Evolutionary conservation across 306 rosid species (phyloP).

Genomic region (Gleditsia sinensis): DNA sequence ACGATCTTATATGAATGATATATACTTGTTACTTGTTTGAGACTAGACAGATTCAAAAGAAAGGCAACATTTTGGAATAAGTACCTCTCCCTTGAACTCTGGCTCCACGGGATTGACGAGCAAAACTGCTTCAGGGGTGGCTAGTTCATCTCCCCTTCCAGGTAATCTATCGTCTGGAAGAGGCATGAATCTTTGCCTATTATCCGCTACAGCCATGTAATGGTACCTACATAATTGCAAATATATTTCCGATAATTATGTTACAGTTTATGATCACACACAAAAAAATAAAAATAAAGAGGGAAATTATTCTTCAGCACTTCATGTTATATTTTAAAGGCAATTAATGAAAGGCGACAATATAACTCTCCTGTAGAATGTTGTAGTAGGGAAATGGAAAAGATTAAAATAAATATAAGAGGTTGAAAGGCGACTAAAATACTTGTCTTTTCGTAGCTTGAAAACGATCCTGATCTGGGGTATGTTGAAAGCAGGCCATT

Average conservation of each 20-base stretch:
- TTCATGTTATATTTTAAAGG: too few relatives aligned
- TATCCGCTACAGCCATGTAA: constrained; percentile 65
- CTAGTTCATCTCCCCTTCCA: constrained; percentile 53
- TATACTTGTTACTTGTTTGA: too few relatives aligned
- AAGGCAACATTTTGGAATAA: background rate
- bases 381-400: background rate
- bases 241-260: background rate
- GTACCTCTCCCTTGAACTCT: constrained; percentile 70
- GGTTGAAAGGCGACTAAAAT: background rate
- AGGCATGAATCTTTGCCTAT: constrained; percentile 79
- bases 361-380: background rate
- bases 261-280: too few relatives aligned
- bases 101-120: constrained; percentile 72
- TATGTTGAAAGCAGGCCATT: constrained; percentile 78
- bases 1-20: too few relatives aligned
- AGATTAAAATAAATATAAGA: background rate
- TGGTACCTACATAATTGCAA: constrained; percentile 47
- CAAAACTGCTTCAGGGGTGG: constrained; percentile 74
- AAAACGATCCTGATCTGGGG: constrained; percentile 77
- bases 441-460: constrained; percentile 78
- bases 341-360: background rate
- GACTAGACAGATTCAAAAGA: too few relatives aligned
- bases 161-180: constrained; percentile 67
- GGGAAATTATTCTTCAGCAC: background rate
- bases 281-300: too few relatives aligned